A percentile compares a stretch with the other conserved stretches of the same genome.
Conservation (phyloP, 169 alveolate genomes). For the Plasmodium fragile region DNA sequence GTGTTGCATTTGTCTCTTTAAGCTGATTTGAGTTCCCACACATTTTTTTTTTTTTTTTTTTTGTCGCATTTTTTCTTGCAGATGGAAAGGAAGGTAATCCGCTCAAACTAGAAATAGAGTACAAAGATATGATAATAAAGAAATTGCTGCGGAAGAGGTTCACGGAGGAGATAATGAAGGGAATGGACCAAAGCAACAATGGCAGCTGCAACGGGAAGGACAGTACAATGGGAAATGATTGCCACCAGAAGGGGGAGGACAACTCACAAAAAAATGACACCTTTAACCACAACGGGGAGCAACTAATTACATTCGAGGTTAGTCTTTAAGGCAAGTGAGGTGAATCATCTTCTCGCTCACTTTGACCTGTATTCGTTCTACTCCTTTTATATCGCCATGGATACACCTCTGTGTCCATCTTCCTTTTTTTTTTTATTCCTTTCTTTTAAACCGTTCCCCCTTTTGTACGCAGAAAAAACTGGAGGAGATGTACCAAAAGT, state of each 20-base stretch:
- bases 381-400: not conserved
- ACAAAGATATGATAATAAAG: constrained; percentile 69
- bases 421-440: not conserved
- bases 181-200: not conserved
- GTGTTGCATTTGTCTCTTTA: not conserved
- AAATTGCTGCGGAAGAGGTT: constrained; percentile 20
- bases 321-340: not conserved
- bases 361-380: not conserved
- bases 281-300: constrained; percentile 4
- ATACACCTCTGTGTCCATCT: not conserved
- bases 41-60: no score
- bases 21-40: not conserved
- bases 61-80: not conserved
- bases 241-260: not conserved
- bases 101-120: constrained; percentile 54
- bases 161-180: not conserved
- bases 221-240: not conserved
- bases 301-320: not conserved
- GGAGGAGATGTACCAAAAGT: constrained; percentile 50
- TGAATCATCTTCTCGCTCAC: not conserved
- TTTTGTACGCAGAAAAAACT: constrained; percentile 41
- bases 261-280: not conserved
- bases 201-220: not conserved
- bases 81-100: constrained; percentile 9
- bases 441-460: not conserved